Conservation (phyloP, 208 protist genomes). For the Crithidia brevicula region DNA sequence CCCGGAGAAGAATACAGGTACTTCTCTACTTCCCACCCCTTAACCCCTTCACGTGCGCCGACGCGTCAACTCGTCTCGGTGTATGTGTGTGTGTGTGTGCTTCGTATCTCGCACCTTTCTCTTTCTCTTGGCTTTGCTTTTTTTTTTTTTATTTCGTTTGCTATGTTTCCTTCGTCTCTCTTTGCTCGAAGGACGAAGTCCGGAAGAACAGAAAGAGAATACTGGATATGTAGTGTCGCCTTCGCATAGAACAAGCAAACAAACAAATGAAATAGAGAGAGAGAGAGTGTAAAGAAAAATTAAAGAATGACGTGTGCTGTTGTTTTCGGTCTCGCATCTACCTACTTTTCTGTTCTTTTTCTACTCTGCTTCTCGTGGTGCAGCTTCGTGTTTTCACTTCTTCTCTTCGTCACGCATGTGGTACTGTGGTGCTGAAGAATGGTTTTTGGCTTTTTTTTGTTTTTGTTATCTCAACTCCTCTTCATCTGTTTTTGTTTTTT, state of each 20-base stretch:
- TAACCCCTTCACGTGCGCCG: too few species aligned
- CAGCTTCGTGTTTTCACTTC: too few species aligned
- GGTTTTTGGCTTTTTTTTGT: background rate
- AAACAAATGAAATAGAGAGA: constrained; percentile 7
- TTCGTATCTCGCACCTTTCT: too few species aligned
- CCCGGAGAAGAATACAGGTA: too few species aligned
- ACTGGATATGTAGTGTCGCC: too few species aligned
- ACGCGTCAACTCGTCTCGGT: too few species aligned
- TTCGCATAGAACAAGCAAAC: background rate
- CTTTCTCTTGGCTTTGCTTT: constrained; percentile 8
- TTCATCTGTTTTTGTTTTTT: background rate
- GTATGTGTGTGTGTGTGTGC: too few species aligned
- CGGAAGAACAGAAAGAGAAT: background rate
- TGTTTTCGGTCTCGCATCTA: background rate
- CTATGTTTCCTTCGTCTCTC: background rate
- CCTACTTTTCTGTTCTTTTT: background rate
- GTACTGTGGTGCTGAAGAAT: background rate
- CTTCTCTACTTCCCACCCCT: too few species aligned
- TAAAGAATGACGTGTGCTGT: background rate
- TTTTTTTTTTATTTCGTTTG: background rate
- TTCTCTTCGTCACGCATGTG: too few species aligned
- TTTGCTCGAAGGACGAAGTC: background rate
- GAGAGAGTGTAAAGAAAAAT: constrained; percentile 30
- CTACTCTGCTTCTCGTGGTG: background rate
- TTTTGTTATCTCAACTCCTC: background rate